Evolutionary conservation across 164 flowering plant genomes (phyloP).

Genomic region (Aristolochia fimbriata): DNA sequence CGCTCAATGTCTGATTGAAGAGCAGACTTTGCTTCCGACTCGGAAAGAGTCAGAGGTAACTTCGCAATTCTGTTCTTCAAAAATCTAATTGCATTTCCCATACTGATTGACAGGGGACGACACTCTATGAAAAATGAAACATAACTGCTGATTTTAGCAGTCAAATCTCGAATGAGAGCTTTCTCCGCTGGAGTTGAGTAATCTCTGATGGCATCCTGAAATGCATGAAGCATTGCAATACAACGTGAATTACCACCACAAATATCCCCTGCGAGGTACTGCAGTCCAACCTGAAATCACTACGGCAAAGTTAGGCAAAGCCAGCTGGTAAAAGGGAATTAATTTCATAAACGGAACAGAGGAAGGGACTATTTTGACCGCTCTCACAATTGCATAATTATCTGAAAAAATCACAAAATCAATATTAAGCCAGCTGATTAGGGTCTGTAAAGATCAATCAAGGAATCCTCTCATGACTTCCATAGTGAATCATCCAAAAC

Average conservation of each 20-base stretch:
- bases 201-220: conserved; percentile 64
- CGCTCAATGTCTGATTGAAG: conserved; percentile 63
- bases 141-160: conserved; percentile 67
- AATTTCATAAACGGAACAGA: not conserved
- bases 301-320: conserved; percentile 3
- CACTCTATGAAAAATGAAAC: conserved; percentile 73
- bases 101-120: conserved; percentile 87
- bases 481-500: too few relatives aligned
- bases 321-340: not conserved
- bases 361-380: not conserved
- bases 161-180: conserved; percentile 59
- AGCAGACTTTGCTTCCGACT: conserved; percentile 68
- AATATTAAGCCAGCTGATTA: not conserved
- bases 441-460: too few relatives aligned
- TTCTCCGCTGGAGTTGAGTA: conserved; percentile 73
- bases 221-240: conserved; percentile 89
- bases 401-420: not conserved
- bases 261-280: conserved; percentile 65
- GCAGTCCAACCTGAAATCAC: conserved; percentile 67
- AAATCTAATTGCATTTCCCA: conserved; percentile 89
- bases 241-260: conserved; percentile 88
- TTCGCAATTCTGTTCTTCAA: conserved; percentile 60
- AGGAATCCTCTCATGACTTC: too few relatives aligned
- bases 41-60: conserved; percentile 54
- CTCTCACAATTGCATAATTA: not conserved